Conservation (phyloP, 257 asterid genomes). For the Solanum lycopersicoides region DNA sequence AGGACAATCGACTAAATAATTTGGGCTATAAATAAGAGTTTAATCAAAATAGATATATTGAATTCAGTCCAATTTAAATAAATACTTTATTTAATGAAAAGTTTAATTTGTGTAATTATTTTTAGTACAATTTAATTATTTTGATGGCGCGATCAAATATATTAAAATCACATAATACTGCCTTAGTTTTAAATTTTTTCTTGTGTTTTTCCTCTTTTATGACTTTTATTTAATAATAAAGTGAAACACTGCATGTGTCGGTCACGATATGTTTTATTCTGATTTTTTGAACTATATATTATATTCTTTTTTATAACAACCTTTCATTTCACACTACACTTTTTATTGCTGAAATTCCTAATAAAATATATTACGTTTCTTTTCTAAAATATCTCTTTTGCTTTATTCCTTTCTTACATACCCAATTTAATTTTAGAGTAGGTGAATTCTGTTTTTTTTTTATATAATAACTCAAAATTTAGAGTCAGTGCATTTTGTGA, state of each 20-base stretch:
- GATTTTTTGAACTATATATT: not conserved
- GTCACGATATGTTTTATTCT: not conserved
- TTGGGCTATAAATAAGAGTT: no score
- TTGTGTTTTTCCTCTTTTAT: not conserved
- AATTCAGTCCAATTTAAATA: not conserved
- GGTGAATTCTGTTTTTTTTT: not conserved
- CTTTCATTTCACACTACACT: not conserved
- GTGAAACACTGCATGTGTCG: not conserved
- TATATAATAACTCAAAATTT: not conserved
- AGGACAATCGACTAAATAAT: no score
- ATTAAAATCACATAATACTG: not conserved
- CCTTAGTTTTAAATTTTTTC: not conserved
- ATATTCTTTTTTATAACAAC: not conserved
- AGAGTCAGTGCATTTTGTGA: not conserved
- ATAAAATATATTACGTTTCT: not conserved
- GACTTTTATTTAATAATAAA: not conserved
- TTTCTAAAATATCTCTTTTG: not conserved
- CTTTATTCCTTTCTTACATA: not conserved
- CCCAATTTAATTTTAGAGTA: not conserved
- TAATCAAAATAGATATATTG: no score
- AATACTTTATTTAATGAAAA: no score
- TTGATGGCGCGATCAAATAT: not conserved
- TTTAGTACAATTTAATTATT: not conserved
- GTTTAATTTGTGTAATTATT: no score
- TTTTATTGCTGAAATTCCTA: not conserved